A percentile compares a stretch with the other conserved stretches of the same genome.
Evolutionary conservation across 192 early-diverging fungal genomes (phyloP).

Genomic region (Thamnidium elegans): DNA sequence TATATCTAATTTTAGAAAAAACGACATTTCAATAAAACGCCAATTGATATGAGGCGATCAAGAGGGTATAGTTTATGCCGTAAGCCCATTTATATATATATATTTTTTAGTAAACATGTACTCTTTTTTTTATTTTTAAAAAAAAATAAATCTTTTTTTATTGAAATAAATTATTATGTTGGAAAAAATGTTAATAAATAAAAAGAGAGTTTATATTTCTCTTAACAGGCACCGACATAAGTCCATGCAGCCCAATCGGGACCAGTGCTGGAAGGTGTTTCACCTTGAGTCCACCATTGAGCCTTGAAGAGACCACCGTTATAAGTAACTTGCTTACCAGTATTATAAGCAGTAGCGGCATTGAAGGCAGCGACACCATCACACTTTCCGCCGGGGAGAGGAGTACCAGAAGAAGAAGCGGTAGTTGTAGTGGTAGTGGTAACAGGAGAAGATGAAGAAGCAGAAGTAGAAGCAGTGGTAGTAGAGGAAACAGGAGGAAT

Average conservation of each 20-base stretch:
- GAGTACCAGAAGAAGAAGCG: neutral
- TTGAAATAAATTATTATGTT: too few species aligned
- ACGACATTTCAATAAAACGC: too few species aligned
- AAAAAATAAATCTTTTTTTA: too few species aligned
- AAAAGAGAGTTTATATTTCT: too few species aligned
- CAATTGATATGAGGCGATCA: too few species aligned
- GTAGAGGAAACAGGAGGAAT: constrained; percentile 19
- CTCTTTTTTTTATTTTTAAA: too few species aligned
- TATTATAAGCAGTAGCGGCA: constrained; percentile 29
- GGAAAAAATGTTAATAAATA: too few species aligned
- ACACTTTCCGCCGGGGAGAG: constrained; percentile 18
- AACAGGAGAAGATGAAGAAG: neutral
- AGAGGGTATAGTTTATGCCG: too few species aligned
- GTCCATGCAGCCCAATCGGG: neutral
- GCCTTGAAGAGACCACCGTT: constrained; percentile 38
- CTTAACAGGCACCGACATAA: constrained; percentile 6
- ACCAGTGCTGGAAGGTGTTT: constrained; percentile 20
- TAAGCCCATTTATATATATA: too few species aligned
- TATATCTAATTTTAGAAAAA: too few species aligned
- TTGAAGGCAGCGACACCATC: constrained; percentile 25
- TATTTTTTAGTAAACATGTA: too few species aligned
- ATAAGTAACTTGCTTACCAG: constrained; percentile 39
- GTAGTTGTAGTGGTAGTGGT: constrained; percentile 15
- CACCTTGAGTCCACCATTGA: constrained; percentile 45
- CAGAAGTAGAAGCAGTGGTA: constrained; percentile 16